Conservation (phyloP, 2,329 filamentous ascomycete genomes). For the Colletotrichum sp. region DNA sequence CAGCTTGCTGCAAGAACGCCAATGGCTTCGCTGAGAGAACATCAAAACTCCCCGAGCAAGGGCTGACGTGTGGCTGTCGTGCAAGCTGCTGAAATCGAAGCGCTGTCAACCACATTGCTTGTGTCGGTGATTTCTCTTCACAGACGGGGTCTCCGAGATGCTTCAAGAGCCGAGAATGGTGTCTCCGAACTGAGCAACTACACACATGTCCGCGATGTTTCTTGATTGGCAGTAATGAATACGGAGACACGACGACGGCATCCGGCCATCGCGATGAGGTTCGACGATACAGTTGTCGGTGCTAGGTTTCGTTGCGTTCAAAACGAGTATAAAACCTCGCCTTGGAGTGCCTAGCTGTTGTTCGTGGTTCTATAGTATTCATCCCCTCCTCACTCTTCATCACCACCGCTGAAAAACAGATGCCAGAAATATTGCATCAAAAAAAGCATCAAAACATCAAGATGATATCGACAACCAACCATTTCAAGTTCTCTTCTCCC, state of each 20-base stretch:
- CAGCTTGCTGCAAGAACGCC: not conserved
- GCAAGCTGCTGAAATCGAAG: not conserved
- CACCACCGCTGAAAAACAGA: rapidly evolving
- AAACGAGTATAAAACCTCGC: not conserved
- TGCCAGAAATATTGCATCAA: rapidly evolving
- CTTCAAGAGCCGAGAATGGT: not conserved
- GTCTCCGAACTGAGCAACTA: not conserved
- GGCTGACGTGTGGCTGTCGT: not conserved
- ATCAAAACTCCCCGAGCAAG: not conserved
- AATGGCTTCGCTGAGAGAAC: not conserved
- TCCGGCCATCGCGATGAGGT: not conserved
- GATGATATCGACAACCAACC: not conserved
- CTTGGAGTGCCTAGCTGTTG: not conserved
- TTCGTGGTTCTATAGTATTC: not conserved
- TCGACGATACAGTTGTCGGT: not conserved
- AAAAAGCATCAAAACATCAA: not conserved
- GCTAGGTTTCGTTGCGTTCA: not conserved
- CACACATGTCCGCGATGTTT: not conserved
- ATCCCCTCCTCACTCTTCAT: not conserved
- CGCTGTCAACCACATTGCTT: not conserved
- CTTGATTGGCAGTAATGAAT: not conserved
- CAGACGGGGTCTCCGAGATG: not conserved
- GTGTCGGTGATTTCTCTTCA: not conserved
- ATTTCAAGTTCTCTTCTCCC: not conserved
- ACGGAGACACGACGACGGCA: not conserved